Percentiles rank a stretch among this genome's conserved stretches.
Evolutionary conservation across 331 rosid species (phyloP).

Genomic region (Acacia pycnantha): DNA sequence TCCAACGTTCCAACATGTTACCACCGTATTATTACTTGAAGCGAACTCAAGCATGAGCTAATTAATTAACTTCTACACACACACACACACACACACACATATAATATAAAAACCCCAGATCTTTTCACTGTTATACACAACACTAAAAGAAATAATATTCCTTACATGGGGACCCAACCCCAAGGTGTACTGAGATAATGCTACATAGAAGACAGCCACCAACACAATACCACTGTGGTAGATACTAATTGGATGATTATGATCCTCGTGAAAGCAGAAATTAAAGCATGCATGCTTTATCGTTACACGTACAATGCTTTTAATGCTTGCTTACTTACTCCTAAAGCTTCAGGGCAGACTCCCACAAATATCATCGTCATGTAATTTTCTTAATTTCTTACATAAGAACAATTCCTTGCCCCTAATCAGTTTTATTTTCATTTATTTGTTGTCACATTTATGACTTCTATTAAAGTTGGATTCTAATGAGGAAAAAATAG

Average conservation of each 20-base stretch:
- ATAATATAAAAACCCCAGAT: neutral
- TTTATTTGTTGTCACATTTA: neutral
- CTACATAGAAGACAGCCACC: neutral
- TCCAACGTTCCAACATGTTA: neutral
- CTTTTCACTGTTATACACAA: neutral
- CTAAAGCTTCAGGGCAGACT: neutral
- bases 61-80: too few relatives aligned
- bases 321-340: neutral
- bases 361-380: neutral
- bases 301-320: neutral
- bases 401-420: neutral
- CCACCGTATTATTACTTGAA: neutral
- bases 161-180: neutral
- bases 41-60: neutral
- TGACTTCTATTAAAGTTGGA: too few relatives aligned
- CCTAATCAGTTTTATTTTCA: neutral
- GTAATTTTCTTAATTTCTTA: too few relatives aligned
- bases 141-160: neutral
- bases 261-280: constrained; percentile 8
- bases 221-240: neutral
- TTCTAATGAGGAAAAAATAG: neutral
- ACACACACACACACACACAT: too few relatives aligned
- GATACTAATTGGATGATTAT: neutral
- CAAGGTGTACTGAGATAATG: neutral
- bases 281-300: neutral